Base-by-base conservation (phyloP, 176 grass and related monocot genomes). In the Oryza glumipatula region DNA sequence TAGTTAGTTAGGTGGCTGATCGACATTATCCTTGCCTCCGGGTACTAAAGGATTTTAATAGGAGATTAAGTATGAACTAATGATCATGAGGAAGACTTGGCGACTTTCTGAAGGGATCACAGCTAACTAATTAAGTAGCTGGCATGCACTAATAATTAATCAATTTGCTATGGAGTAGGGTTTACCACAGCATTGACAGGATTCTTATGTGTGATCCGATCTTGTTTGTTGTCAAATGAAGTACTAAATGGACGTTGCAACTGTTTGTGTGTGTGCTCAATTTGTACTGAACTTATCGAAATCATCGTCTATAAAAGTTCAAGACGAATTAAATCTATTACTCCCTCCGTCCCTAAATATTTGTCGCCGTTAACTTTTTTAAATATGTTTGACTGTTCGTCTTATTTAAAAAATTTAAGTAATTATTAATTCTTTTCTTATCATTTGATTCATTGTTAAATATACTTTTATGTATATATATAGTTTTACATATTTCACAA, bases 41-140 rank as follows among this genome's bases (percentile, higher is more conserved):
- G 17, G 28, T 26, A 83, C 72, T 11, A 17, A 36, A 49, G 24
- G 4, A 26, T 24, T 39, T 65, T 26, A 2, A 21, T 36, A 72
- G 1, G 13, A 46, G 23, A 65, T 10, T 45, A 67, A 35, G 74
- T 45, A 24, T 48, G 39, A 80, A 80, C 39, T 39, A 56, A 44
- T 61, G 21, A 61, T 61, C 21, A 61, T 61, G 4, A 72, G 68
- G 68, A 79, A 64, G 76, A 63, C 84, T 23, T 49, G 28, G 7
- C 19, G 84, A 73, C 68, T 72, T 79, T 47, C 68, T 44, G 72
- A 26, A 39, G 76, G 78, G 68, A 65, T 79, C 36, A 73, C 76
- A 79, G 76, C 54, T 79, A 72, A 14, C 45, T 68, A 26, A 26
- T 26, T 26, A 65, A 72, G 56, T 51, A 10, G 68, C 16, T 86